Conservation (phyloP, 1,284 basidiomycete genomes). For the Fomitopsis betulina region DNA sequence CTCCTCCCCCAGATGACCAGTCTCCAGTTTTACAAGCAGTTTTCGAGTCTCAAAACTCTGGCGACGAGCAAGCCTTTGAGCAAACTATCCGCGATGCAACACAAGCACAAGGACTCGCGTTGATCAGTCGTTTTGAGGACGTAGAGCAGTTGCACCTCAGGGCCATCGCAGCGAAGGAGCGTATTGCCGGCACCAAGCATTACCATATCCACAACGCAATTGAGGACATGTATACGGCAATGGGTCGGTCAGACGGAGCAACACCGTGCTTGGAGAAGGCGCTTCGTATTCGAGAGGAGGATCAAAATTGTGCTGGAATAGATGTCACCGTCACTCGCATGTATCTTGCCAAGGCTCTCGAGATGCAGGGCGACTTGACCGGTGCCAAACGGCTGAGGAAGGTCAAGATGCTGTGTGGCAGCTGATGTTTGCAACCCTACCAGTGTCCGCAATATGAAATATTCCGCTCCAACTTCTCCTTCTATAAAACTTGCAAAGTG, state of each 20-base stretch:
- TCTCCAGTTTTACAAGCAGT: background rate
- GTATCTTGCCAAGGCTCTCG: conserved; percentile 29
- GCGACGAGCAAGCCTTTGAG: background rate
- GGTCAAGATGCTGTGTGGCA: conserved; percentile 25
- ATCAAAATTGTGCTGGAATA: conserved; percentile 10
- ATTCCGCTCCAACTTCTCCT: conserved; percentile 7
- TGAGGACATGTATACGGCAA: conserved; percentile 30
- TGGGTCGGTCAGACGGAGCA: conserved; percentile 28
- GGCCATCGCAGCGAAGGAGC: conserved; percentile 27
- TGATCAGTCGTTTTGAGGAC: conserved; percentile 21
- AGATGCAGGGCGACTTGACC: conserved; percentile 26
- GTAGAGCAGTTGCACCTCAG: conserved; percentile 26
- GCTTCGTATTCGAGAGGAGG: conserved; percentile 21
- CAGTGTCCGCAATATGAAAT: conserved; percentile 2
- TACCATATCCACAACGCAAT: conserved; percentile 29
- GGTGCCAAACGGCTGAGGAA: conserved; percentile 25
- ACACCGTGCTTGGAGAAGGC: conserved; percentile 28
- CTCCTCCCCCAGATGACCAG: background rate
- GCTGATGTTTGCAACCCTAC: conserved; percentile 8
- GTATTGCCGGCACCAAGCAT: conserved; percentile 4
- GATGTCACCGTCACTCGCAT: conserved; percentile 32
- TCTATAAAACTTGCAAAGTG: conserved; percentile 12
- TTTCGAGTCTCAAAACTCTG: background rate
- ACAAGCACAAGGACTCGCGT: conserved; percentile 20
- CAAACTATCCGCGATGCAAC: conserved; percentile 8